Base-by-base conservation (phyloP, 2,329 filamentous ascomycete genomes). In the Cryphonectria japonica region DNA sequence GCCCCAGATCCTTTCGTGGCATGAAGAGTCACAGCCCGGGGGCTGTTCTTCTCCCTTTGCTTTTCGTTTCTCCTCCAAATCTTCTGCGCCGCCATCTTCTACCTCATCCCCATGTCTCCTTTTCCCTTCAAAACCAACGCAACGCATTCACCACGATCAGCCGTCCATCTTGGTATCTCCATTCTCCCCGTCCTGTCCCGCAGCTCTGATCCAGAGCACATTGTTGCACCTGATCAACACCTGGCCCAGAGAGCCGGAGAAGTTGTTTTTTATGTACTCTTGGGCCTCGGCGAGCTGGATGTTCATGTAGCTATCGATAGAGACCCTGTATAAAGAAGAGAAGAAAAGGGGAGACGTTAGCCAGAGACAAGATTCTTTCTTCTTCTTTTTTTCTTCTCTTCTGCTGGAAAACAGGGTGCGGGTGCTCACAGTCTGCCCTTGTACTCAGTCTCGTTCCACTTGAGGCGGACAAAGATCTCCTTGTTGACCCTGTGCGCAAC, bases 291-390 rank as follows among this genome's bases (percentile, higher is more conserved):
- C 90, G 74, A 99, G 88, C 84, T 98, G 94, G 75, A 99, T 91
- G 85, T 99, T 99, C 95, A 99, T 98, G 86, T 99, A 99, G 79
- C 93, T 94, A 85, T 99, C 96, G 79, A 97, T 93, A 77, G 92
- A 95, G 79, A 97, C 72, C 68, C 71, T 77, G 67, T 37, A n/a
- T 9, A 29, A 52, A 29, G 9, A 59, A n/a, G 32, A 26, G 9
- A 61, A 39, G 32, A 39, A 32, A 7, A 60, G 32, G 26, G 3
- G 19, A 7, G 13, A 41, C 9, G 60, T 62, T 22, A 62, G 60
- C 32, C 32, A 61, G 32, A 39, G 37, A 39, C 29, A 11, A 59
- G 59, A 64, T 37, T 8, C 26, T 16, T 22, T 26, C 22, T 32
- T 63, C 54, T n/a, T 63, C 11, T 26, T 41, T n/a, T 63, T 7